Evolutionary conservation across 768 basidiomycete species (phyloP), one percentile per base, ranked within the genome.

Genomic region (Termitomyces sp.): DNA sequence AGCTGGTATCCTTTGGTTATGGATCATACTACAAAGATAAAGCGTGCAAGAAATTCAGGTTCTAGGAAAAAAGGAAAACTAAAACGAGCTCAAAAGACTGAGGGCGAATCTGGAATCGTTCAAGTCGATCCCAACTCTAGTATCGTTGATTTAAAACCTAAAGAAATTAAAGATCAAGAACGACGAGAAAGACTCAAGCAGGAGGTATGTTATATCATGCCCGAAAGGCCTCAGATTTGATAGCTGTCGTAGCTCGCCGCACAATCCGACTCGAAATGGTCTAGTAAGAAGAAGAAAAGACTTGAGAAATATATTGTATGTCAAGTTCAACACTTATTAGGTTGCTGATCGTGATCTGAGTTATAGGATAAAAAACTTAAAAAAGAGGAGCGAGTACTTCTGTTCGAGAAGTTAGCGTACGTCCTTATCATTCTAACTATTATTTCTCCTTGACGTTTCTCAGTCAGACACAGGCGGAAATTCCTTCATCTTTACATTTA

Each of bases 231-330:
- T 2, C 12, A 8, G 28, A 32, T 32, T 57, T 57, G 51, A 59
- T 41, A 47, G 57, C 23, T 59, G 59, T n/a, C 35, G 36, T 50
- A 82, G 81, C 74, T 82, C 47, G 70, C 72, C 36, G 71, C 74
- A 32, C 81, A 86, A 70, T 80, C 84, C 9, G 82, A 88, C 48
- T 83, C 82, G 4, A 90, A 88, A 68, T 86, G 91, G 79, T 89
- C 83, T 47, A 82, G 75, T 58, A 95, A 95, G 77, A 95, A 93
- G 76, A 88, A 85, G 75, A 95, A 90, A 70, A 77, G 92, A 55
- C 75, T 98, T 5, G 95, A 98, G 63, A 92, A 92, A 63, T 98
- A 94, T 67, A 95, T 98, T 66, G 93, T 93, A 57, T 66, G 88
- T 74, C 23, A 9, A 10, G 44, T n/a, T 40, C 28, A 12, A 40